phyloP scores from a whole-genome alignment of 1,284 basidiomycete genomes.

The Sanghuangporus sanghuang region DNA sequence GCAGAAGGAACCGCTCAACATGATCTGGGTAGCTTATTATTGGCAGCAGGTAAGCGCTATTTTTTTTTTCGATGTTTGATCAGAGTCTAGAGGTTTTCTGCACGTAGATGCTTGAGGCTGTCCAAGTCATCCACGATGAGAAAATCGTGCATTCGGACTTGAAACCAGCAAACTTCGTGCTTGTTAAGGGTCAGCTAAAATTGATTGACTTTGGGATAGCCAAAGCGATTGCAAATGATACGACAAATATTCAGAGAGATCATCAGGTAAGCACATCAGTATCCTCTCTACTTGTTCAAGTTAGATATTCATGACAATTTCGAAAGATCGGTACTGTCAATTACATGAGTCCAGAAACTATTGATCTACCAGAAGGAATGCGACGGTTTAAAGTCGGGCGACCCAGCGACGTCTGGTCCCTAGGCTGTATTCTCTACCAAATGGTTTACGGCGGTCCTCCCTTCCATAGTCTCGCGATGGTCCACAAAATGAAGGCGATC shows the following conservation, averaged over 20 bases:
- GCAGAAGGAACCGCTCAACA: constrained; percentile 75
- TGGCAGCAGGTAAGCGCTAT: constrained; percentile 77
- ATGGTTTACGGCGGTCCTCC: constrained; percentile 96
- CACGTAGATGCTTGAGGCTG: constrained; percentile 83
- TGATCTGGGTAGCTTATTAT: constrained; percentile 90
- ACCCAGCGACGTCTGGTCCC: constrained; percentile 92
- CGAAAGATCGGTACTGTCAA: constrained; percentile 86
- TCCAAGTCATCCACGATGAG: constrained; percentile 92
- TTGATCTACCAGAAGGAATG: constrained; percentile 76
- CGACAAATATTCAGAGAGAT: constrained; percentile 93
- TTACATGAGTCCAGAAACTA: constrained; percentile 95
- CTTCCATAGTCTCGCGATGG: constrained; percentile 80
- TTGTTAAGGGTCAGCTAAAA: constrained; percentile 90
- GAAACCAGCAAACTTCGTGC: constrained; percentile 94
- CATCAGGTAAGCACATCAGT: constrained; percentile 60
- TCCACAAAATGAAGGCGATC: constrained; percentile 87
- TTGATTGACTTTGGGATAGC: constrained; percentile 97
- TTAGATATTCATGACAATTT: neutral
- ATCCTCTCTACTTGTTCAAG: neutral
- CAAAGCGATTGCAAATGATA: constrained; percentile 95
- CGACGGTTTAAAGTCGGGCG: constrained; percentile 78
- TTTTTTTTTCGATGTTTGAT: neutral
- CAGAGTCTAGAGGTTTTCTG: constrained; percentile 8
- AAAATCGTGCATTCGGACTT: constrained; percentile 96
- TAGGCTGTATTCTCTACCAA: constrained; percentile 96